phyloP scores from a whole-genome alignment of 352 stramenopile genomes.

The Globisporangium radiosum region DNA sequence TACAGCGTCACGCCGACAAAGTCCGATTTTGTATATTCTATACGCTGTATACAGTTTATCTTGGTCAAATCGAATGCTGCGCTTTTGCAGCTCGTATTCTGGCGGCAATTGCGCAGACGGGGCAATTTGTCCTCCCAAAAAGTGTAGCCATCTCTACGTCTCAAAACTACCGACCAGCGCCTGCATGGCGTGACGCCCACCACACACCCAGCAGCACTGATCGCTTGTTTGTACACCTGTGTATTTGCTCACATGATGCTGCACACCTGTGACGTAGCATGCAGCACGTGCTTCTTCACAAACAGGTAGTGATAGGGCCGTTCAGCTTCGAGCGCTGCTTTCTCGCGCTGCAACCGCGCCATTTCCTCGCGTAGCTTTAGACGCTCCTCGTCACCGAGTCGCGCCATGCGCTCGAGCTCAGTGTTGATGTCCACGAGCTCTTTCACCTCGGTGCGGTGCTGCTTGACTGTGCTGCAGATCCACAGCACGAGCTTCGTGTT shows the following conservation, averaged over 20 bases:
- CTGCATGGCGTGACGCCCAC: too few species aligned
- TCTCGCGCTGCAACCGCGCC: constrained; percentile 47
- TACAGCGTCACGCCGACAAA: too few species aligned
- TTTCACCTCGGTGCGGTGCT: constrained; percentile 45
- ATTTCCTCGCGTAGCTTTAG: constrained; percentile 65
- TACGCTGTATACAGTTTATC: background rate
- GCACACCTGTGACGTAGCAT: constrained; percentile 54
- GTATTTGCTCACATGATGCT: constrained; percentile 40
- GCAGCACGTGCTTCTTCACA: constrained; percentile 54
- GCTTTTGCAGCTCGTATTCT: too few species aligned
- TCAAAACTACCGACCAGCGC: too few species aligned
- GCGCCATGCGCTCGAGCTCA: constrained; percentile 67
- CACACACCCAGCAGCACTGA: too few species aligned
- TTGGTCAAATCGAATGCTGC: background rate
- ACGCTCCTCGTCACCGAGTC: constrained; percentile 64
- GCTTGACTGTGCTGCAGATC: constrained; percentile 78
- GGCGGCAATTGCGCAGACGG: too few species aligned
- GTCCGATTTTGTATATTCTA: too few species aligned
- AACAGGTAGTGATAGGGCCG: constrained; percentile 65
- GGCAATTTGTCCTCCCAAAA: background rate
- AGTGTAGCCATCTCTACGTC: constrained; percentile 7
- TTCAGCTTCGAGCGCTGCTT: constrained; percentile 49
- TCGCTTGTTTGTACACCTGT: too few species aligned
- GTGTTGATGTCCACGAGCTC: constrained; percentile 73
- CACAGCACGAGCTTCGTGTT: constrained; percentile 74